Conservation (phyloP, 2,329 filamentous ascomycete genomes). For the Hymenoscyphus fraxineus region DNA sequence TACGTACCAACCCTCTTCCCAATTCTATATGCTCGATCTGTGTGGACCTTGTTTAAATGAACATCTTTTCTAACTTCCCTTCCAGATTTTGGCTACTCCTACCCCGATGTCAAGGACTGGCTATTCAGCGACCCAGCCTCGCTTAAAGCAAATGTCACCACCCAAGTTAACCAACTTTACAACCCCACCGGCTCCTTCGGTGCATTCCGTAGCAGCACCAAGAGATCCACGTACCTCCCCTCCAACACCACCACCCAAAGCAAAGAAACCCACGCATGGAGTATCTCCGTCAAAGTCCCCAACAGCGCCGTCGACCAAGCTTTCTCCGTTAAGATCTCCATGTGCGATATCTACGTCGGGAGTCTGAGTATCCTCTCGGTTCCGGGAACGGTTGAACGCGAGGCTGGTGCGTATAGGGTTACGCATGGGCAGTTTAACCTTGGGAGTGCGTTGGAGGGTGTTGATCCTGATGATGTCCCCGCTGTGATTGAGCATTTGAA, state of each 20-base stretch:
- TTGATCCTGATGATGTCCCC: conserved; percentile 15
- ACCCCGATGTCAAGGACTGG: conserved; percentile 40
- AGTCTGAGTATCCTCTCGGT: background rate
- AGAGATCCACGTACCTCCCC: background rate
- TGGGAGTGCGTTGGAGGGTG: conserved; percentile 14
- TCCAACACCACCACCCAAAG: background rate
- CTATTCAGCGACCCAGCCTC: conserved; percentile 46
- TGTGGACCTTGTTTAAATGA: no score
- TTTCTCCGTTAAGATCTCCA: conserved; percentile 20
- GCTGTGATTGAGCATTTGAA: conserved; percentile 21
- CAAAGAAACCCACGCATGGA: conserved; percentile 6
- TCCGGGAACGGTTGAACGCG: background rate
- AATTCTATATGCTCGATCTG: no score
- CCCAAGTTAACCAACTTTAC: conserved; percentile 56
- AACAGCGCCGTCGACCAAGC: conserved; percentile 14
- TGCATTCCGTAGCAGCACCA: background rate
- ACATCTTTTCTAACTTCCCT: no score
- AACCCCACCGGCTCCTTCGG: conserved; percentile 11
- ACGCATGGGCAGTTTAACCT: conserved; percentile 24
- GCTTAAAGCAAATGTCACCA: conserved; percentile 57
- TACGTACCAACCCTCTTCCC: no score
- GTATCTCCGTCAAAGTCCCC: background rate
- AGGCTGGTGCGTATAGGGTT: conserved; percentile 7
- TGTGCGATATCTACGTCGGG: background rate
- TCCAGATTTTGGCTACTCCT: conserved; percentile 27